Percentiles rank a stretch among this genome's conserved stretches.
phyloP scores from a whole-genome alignment of 1,284 basidiomycete genomes.

The Cystodermella granulosa region DNA sequence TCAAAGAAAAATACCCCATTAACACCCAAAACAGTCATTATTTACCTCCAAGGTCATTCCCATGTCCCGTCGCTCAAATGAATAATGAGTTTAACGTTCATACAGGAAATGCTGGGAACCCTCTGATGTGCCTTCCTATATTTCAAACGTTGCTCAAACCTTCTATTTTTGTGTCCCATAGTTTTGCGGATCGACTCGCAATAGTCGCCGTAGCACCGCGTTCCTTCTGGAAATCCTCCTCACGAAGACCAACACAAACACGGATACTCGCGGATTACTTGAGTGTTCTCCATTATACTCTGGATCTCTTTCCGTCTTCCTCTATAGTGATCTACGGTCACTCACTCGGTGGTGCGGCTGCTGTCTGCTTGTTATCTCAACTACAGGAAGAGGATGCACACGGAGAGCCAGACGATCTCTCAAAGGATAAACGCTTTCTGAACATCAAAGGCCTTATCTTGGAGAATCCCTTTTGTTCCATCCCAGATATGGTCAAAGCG shows the following conservation, averaged over 20 bases:
- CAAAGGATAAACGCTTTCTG: slow-evolving; percentile 7
- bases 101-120: slow-evolving; percentile 52
- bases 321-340: slow-evolving; percentile 46
- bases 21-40: slow-evolving; percentile 8
- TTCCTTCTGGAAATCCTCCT: slow-evolving; percentile 28
- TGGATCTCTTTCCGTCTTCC: slow-evolving; percentile 29
- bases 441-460: slow-evolving; percentile 41
- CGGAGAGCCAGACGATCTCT: background rate
- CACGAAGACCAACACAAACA: slow-evolving; percentile 32
- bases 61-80: background rate
- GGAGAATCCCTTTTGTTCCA: slow-evolving; percentile 50
- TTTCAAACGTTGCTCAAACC: slow-evolving; percentile 35
- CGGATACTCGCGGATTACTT: slow-evolving; percentile 43
- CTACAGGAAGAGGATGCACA: slow-evolving; percentile 11
- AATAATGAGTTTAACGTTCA: background rate
- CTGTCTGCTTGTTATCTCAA: slow-evolving; percentile 37
- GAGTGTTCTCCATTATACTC: slow-evolving; percentile 31
- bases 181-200: slow-evolving; percentile 7
- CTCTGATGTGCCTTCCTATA: slow-evolving; percentile 44
- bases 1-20: slow-evolving; percentile 4
- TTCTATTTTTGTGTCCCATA: slow-evolving; percentile 3
- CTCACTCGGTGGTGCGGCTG: slow-evolving; percentile 47
- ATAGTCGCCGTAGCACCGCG: slow-evolving; percentile 31
- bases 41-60: slow-evolving; percentile 24
- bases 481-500: slow-evolving; percentile 48